Percentiles rank a stretch among this genome's conserved stretches.
These are phyloP conservation scores for Phytophthora nicotianae DNA, from an alignment of 352 stramenopile species.

Conservation along the genomic window DNA sequence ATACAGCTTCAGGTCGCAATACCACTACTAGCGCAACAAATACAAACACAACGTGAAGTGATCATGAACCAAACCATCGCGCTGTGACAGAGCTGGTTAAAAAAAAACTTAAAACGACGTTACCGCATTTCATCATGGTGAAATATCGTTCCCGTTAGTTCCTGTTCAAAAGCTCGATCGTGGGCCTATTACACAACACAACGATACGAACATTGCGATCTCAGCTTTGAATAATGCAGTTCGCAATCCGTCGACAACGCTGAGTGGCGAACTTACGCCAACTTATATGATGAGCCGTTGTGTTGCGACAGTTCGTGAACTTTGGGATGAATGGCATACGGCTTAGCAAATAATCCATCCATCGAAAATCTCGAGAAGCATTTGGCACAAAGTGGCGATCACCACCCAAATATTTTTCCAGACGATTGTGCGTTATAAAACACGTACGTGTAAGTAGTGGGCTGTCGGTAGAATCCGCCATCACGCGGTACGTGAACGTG, in stretches of 20 bases:
- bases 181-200: not conserved
- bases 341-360: not conserved
- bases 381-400: not conserved
- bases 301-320: not conserved
- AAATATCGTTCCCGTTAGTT: not conserved
- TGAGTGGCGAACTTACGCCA: not conserved
- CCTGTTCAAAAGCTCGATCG: not conserved
- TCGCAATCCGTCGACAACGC: not conserved
- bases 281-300: not conserved
- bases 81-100: not conserved
- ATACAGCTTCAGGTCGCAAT: not conserved
- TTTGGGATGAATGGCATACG: not conserved
- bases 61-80: not conserved
- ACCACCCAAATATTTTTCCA: not conserved
- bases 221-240: not conserved
- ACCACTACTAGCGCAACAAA: not conserved
- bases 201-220: not conserved
- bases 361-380: not conserved
- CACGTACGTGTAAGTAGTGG: not conserved
- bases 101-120: not conserved
- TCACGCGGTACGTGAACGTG: not conserved
- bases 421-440: not conserved
- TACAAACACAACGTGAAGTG: not conserved
- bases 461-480: not conserved
- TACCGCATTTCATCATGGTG: not conserved